Percentiles rank a stretch among this genome's conserved stretches.
Evolutionary conservation across 352 stramenopile genomes (phyloP).

Genomic region (Thalassiosira sp.): DNA sequence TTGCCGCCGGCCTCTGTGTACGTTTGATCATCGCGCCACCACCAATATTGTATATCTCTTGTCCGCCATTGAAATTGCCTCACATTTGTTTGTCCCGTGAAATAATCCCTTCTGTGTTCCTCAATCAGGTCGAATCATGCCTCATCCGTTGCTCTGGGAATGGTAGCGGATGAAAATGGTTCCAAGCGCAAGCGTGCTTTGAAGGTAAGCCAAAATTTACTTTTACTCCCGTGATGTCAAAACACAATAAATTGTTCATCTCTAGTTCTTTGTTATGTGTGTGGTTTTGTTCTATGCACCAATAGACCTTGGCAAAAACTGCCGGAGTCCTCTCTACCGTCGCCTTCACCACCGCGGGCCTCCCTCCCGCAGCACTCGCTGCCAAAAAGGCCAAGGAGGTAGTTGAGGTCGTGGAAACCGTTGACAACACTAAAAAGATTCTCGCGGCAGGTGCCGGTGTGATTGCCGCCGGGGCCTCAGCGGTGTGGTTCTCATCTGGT

Average conservation of each 20-base stretch:
- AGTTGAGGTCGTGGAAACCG: conserved; percentile 66
- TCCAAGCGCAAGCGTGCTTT: conserved; percentile 69
- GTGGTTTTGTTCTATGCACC: neutral
- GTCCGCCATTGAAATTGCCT: neutral
- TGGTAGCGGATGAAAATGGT: conserved; percentile 32
- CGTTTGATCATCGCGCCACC: neutral
- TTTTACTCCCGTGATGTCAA: neutral
- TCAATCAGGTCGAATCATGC: conserved; percentile 16
- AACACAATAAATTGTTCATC: neutral
- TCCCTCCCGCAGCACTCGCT: conserved; percentile 52
- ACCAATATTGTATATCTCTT: neutral
- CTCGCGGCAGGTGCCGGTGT: conserved; percentile 57
- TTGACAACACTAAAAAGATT: conserved; percentile 66
- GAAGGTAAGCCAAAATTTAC: conserved; percentile 46
- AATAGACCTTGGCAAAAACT: conserved; percentile 60
- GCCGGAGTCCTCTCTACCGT: conserved; percentile 61
- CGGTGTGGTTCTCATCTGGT: conserved; percentile 36
- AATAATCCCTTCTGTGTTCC: conserved; percentile 5
- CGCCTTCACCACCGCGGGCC: conserved; percentile 54
- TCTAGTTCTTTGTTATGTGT: conserved; percentile 1
- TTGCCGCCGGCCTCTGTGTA: conserved; percentile 23
- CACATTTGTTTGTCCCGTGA: neutral
- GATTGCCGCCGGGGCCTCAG: conserved; percentile 53
- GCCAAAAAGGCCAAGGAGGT: conserved; percentile 62
- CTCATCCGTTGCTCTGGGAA: conserved; percentile 44